Percentiles rank a stretch among this genome's conserved stretches.
Evolutionary conservation across 2,329 filamentous ascomycete species (phyloP).

Genomic region (Myriosclerotinia duriaeana): DNA sequence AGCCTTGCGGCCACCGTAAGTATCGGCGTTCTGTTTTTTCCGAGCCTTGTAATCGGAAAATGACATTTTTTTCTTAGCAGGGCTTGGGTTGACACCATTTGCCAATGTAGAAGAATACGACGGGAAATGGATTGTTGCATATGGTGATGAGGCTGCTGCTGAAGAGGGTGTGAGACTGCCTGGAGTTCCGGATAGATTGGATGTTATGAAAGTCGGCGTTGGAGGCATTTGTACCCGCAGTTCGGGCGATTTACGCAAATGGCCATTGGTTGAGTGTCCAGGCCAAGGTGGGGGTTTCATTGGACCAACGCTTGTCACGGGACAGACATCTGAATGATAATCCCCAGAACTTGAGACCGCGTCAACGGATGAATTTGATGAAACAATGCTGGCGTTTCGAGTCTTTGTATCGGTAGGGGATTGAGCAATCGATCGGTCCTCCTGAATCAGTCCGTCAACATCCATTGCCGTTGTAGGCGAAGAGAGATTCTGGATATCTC

Average conservation of each 20-base stretch:
- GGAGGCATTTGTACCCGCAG: conserved; percentile 56
- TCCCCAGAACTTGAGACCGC: conserved; percentile 29
- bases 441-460: conserved; percentile 28
- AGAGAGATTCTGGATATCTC: conserved; percentile 25
- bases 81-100: conserved; percentile 52
- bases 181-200: conserved; percentile 40
- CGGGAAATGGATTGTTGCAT: conserved; percentile 45
- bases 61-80: conserved; percentile 62
- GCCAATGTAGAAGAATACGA: conserved; percentile 47
- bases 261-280: conserved; percentile 24
- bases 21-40: conserved; percentile 42
- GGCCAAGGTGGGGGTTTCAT: conserved; percentile 41
- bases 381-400: conserved; percentile 34
- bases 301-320: conserved; percentile 23
- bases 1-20: conserved; percentile 29
- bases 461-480: conserved; percentile 35
- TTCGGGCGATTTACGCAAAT: conserved; percentile 30
- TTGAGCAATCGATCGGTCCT: conserved; percentile 27
- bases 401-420: conserved; percentile 33
- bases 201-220: conserved; percentile 49
- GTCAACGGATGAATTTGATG: conserved; percentile 36
- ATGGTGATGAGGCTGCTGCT: conserved; percentile 49
- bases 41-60: conserved; percentile 64
- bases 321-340: conserved; percentile 35
- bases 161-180: conserved; percentile 49